Conservation (phyloP, 1,284 basidiomycete species). For the Earliella scabrosa region DNA sequence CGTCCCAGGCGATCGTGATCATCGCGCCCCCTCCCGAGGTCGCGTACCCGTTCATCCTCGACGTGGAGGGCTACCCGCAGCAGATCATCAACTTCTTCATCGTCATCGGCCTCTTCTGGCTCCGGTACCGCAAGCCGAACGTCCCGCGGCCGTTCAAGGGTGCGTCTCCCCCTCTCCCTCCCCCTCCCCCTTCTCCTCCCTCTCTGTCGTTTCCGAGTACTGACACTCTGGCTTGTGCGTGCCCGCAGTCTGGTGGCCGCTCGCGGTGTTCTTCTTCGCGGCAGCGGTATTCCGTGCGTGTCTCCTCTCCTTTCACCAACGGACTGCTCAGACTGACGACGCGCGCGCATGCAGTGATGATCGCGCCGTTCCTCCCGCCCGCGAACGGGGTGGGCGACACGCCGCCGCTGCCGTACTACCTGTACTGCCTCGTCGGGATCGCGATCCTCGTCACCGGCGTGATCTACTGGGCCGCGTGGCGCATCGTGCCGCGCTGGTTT, state of each 20-base stretch:
- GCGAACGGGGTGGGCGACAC: constrained; percentile 59
- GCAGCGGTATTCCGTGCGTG: constrained; percentile 53
- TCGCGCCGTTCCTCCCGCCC: constrained; percentile 60
- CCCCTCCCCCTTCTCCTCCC: background rate
- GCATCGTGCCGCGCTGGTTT: constrained; percentile 52
- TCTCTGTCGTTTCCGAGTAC: background rate
- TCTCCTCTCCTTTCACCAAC: background rate
- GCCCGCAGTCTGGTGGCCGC: constrained; percentile 55
- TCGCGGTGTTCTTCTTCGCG: constrained; percentile 59
- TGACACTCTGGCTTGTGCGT: background rate
- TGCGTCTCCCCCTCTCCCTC: constrained; percentile 12
- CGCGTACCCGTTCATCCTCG: constrained; percentile 69
- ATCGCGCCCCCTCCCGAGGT: constrained; percentile 64
- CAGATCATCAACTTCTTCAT: constrained; percentile 64
- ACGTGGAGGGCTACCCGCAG: constrained; percentile 59
- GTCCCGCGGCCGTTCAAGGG: constrained; percentile 60
- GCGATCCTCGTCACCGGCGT: constrained; percentile 50
- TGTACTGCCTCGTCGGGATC: constrained; percentile 64
- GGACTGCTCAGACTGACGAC: too few relatives aligned
- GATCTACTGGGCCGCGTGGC: constrained; percentile 61
- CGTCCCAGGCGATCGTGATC: constrained; percentile 57
- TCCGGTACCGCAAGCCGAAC: constrained; percentile 54
- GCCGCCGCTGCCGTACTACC: constrained; percentile 61
- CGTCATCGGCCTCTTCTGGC: constrained; percentile 59
- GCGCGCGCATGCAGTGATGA: constrained; percentile 42